Conservation (phyloP, 257 asterid genomes). For the Rehmannia glutinosa region DNA sequence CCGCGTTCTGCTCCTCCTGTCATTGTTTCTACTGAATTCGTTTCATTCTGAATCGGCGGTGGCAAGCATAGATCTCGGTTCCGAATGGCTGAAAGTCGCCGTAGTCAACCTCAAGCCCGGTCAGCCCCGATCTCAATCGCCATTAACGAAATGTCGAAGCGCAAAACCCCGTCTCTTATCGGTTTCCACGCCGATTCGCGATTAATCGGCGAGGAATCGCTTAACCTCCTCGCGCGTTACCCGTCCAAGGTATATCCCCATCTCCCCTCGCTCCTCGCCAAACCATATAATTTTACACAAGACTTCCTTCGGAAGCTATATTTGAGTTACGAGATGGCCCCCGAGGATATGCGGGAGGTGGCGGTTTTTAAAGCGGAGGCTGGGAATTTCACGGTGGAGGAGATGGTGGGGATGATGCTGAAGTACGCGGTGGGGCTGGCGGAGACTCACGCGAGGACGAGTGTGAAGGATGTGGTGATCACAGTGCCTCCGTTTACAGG, state of each 20-base stretch:
- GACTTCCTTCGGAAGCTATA: slow-evolving; percentile 38
- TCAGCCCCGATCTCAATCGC: slow-evolving; percentile 92
- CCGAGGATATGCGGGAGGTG: slow-evolving; percentile 43
- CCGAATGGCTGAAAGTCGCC: slow-evolving; percentile 93
- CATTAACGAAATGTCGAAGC: slow-evolving; percentile 96
- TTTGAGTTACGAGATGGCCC: slow-evolving; percentile 40
- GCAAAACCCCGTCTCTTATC: slow-evolving; percentile 83
- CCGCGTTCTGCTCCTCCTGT: slow-evolving; percentile 40
- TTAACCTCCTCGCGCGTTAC: slow-evolving; percentile 77
- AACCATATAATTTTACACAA: slow-evolving; percentile 42
- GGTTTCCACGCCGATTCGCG: slow-evolving; percentile 72
- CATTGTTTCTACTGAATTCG: slow-evolving; percentile 30
- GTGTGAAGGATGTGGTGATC: slow-evolving; percentile 79
- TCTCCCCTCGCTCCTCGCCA: slow-evolving; percentile 58
- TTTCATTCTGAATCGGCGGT: slow-evolving; percentile 73
- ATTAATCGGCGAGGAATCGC: slow-evolving; percentile 86
- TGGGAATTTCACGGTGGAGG: slow-evolving; percentile 71
- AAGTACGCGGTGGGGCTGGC: slow-evolving; percentile 71
- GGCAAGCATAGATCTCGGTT: slow-evolving; percentile 96
- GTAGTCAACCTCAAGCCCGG: slow-evolving; percentile 94
- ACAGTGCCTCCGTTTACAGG: slow-evolving; percentile 91
- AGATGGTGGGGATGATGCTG: slow-evolving; percentile 83
- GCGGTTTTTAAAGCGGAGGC: slow-evolving; percentile 48
- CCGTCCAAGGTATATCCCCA: slow-evolving; percentile 79
- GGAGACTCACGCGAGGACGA: slow-evolving; percentile 62